Conservation (phyloP, 2,329 filamentous ascomycete species). For the Eutypella sp. region DNA sequence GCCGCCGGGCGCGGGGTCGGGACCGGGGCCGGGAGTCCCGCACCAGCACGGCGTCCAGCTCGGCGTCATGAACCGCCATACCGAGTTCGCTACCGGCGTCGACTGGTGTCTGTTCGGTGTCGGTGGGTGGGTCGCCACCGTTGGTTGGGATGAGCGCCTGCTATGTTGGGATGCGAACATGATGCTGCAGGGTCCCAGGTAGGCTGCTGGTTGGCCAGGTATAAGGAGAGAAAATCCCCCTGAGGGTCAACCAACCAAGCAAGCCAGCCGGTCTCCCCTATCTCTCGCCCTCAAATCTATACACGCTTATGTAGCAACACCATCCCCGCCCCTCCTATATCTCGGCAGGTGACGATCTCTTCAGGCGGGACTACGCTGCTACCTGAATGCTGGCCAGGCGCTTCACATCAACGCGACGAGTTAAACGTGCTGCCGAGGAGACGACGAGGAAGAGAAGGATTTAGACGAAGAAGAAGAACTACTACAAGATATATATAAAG, state of each 20-base stretch:
- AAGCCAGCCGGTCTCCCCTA: too few relatives aligned
- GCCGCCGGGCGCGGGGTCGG: neutral
- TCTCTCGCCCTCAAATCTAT: too few relatives aligned
- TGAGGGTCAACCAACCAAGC: too few relatives aligned
- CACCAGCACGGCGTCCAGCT: constrained; percentile 62
- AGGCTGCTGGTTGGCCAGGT: neutral
- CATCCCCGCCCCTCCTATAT: neutral
- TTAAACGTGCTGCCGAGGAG: too few relatives aligned
- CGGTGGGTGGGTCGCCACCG: constrained; percentile 92
- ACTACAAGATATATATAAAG: neutral
- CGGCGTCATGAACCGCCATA: constrained; percentile 86
- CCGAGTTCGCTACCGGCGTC: constrained; percentile 92
- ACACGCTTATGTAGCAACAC: neutral
- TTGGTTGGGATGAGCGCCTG: constrained; percentile 89
- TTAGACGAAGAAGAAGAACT: too few relatives aligned
- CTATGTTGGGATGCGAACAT: constrained; percentile 80
- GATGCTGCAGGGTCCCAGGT: constrained; percentile 20
- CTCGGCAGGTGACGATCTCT: too few relatives aligned
- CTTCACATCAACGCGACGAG: too few relatives aligned
- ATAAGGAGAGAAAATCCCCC: neutral
- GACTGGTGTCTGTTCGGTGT: constrained; percentile 97
- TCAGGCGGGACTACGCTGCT: too few relatives aligned
- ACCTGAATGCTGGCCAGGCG: too few relatives aligned
- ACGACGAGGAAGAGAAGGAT: too few relatives aligned
- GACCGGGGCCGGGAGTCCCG: constrained; percentile 25